Percentiles rank a stretch among this genome's conserved stretches.
Conservation (phyloP, 192 early-diverging fungal species). For the Backusella psychrophila region DNA sequence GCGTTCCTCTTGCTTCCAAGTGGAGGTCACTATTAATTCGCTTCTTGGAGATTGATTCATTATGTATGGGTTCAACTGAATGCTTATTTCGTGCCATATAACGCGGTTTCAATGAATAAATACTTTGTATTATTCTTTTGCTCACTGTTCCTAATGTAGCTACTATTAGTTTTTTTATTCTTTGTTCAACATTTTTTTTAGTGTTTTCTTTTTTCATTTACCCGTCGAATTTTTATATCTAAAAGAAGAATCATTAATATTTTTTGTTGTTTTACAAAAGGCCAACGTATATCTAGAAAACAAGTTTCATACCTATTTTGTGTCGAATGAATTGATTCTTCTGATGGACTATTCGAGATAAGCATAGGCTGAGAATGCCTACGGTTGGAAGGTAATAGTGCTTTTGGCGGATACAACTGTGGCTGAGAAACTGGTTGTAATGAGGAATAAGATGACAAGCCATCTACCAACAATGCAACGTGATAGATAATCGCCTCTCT, state of each 20-base stretch:
- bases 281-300: neutral
- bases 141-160: neutral
- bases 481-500: neutral
- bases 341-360: neutral
- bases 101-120: conserved; percentile 3
- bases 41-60: neutral
- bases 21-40: neutral
- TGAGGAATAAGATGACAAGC: neutral
- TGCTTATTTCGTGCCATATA: conserved; percentile 2
- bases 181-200: neutral
- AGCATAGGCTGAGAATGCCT: neutral
- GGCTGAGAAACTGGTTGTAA: neutral
- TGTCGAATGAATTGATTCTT: neutral
- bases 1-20: neutral
- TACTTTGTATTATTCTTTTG: conserved; percentile 1
- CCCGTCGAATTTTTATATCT: neutral
- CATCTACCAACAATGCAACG: neutral
- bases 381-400: neutral
- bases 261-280: neutral
- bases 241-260: neutral
- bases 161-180: neutral
- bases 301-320: neutral
- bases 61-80: conserved; percentile 1
- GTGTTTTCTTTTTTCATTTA: neutral
- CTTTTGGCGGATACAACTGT: neutral